Base-by-base conservation (phyloP, 768 basidiomycete genomes). In the Lactarius pseudohatsudake region DNA sequence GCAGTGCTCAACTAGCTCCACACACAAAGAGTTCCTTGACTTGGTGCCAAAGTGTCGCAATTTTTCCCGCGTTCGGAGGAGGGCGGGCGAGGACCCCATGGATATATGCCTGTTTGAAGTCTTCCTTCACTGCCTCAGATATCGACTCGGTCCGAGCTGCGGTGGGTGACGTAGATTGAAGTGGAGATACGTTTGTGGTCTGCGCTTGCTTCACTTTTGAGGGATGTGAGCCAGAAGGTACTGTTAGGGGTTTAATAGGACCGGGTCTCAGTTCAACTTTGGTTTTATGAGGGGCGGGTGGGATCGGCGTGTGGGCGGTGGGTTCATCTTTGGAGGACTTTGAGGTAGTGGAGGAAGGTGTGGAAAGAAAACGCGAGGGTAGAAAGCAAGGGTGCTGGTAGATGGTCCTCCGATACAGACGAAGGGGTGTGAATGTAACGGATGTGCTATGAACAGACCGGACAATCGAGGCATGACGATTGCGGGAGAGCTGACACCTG, bases 51-150 rank as follows among this genome's bases (percentile, higher is more conserved):
- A 83, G 82, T 43, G 79, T 81, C 68, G 78, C 80, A 62, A 86
- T 78, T 76, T 82, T 80, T 20, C 82, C 84, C 3, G 90, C 88
- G 70, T 81, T 81, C 36, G 81, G 77, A 0, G 90, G 89, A 1
- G 89, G 85, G 4, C 90, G 88, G 3, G 75, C 77, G 32, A 94
- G 78, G 41, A 91, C 85, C 16, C 91, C 92, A 64, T 87, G 87
- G 15, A 82, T 78, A 60, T 82, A 80, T 40, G 92, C 92, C 58
- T 88, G 82, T 28, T 80, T 78, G 32, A 90, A 81, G 72, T 91
- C 91, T 53, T 84, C 80, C 65, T 84, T 82, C 7, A 85, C 82
- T 4, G 80, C 79, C 61, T 87, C 82, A 30, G 86, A 80, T 8
- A 84, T 63, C 41, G 66, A 7, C 70, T 62, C 40, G 54, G 64